Conservation (phyloP, 2,329 filamentous ascomycete genomes). For the Salinomyces thailandicus region DNA sequence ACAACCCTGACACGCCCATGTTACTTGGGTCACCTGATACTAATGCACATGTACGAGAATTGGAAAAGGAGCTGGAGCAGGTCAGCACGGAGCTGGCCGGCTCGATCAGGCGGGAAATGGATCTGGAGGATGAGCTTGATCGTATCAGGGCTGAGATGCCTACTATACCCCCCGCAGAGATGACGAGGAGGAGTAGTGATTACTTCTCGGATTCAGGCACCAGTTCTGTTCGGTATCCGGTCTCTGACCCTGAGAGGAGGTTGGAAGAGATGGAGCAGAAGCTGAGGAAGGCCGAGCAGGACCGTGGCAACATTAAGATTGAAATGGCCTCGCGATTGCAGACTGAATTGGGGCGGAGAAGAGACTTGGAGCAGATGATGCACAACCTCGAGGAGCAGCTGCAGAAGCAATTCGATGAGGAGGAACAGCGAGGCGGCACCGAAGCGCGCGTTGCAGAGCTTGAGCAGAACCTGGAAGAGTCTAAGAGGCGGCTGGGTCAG, state of each 20-base stretch:
- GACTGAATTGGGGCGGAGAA: constrained; percentile 68
- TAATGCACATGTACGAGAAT: constrained; percentile 62
- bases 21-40: constrained; percentile 30
- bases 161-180: constrained; percentile 33
- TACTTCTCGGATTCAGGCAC: constrained; percentile 96
- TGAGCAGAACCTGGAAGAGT: constrained; percentile 69
- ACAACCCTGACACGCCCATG: constrained; percentile 37
- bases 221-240: constrained; percentile 67
- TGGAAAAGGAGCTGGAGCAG: constrained; percentile 88
- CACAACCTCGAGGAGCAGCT: constrained; percentile 71
- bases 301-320: constrained; percentile 74
- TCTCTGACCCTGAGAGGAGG: constrained; percentile 48
- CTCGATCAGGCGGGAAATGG: constrained; percentile 91
- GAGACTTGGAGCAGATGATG: constrained; percentile 72
- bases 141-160: constrained; percentile 67
- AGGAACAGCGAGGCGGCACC: constrained; percentile 24
- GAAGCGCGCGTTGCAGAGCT: constrained; percentile 63
- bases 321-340: constrained; percentile 79
- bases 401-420: constrained; percentile 42
- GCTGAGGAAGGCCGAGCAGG: constrained; percentile 76
- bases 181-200: constrained; percentile 75
- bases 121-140: constrained; percentile 89
- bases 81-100: constrained; percentile 86
- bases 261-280: constrained; percentile 69
- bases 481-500: constrained; percentile 69